Percentiles rank a stretch among this genome's conserved stretches.
These are phyloP conservation scores for Nicotiana otophora DNA, from an alignment of 257 asterid species.

Conservation along the genomic window DNA sequence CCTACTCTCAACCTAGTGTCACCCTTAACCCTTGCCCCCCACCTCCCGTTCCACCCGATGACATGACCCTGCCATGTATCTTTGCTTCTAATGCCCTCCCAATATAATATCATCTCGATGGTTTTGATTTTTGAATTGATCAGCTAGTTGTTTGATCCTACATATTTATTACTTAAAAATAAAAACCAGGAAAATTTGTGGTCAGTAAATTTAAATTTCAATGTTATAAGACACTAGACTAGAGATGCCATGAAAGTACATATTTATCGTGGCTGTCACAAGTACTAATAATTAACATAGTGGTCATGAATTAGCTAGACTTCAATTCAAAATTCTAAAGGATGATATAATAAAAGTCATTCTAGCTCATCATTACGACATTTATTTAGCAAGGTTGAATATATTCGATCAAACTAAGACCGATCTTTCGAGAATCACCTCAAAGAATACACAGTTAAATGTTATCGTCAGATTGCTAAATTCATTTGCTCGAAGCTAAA, in stretches of 20 bases:
- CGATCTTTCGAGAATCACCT: not conserved
- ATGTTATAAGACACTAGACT: not conserved
- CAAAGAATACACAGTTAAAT: constrained; percentile 8
- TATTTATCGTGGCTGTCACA: not conserved
- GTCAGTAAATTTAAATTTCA: not conserved
- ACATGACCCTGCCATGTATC: no score
- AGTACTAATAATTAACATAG: not conserved
- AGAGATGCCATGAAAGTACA: not conserved
- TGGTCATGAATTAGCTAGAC: not conserved
- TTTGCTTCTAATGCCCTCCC: constrained; percentile 44
- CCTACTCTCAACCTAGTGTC: no score
- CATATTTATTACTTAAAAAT: not conserved
- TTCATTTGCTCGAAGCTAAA: not conserved
- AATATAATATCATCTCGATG: constrained; percentile 31
- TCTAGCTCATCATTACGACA: constrained; percentile 37
- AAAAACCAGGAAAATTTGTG: not conserved
- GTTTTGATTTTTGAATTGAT: constrained; percentile 28
- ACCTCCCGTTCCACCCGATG: no score
- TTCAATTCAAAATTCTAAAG: not conserved
- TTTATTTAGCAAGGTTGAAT: constrained; percentile 12
- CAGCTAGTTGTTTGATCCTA: constrained; percentile 21
- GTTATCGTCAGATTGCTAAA: constrained; percentile 9
- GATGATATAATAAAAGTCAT: constrained; percentile 11
- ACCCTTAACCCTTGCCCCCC: no score
- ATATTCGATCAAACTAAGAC: not conserved